phyloP scores from a whole-genome alignment of 305 asterid species.

The Solanum hybrid region DNA sequence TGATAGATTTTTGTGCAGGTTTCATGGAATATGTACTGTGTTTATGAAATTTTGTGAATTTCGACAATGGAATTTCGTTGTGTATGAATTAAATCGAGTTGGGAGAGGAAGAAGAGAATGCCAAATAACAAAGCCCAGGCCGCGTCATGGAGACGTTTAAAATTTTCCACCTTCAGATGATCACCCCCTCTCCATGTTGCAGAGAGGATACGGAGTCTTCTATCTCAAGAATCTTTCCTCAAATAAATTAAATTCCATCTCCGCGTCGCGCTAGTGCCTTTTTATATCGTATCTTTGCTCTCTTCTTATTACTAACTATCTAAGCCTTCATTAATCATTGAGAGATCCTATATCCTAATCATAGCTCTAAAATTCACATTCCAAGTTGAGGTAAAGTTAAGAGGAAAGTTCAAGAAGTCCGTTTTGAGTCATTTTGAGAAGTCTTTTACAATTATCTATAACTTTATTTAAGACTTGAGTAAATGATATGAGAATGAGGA shows the following conservation, averaged over 20 bases:
- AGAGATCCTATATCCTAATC: background rate
- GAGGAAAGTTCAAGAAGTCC: background rate
- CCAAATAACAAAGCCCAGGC: background rate
- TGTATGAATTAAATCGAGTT: background rate
- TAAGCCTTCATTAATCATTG: background rate
- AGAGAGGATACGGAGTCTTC: background rate
- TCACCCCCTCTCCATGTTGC: background rate
- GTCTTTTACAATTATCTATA: background rate
- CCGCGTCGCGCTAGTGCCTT: too few relatives aligned
- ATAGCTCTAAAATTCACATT: background rate
- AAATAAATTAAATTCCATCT: too few relatives aligned
- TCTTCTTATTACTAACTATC: background rate
- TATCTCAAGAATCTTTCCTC: too few relatives aligned
- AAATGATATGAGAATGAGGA: background rate
- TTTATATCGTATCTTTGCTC: background rate
- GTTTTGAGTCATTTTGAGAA: background rate
- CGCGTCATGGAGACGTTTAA: background rate
- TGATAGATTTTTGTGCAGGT: too few relatives aligned
- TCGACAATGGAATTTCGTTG: background rate
- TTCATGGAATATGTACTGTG: background rate
- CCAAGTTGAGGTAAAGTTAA: background rate
- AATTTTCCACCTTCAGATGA: background rate
- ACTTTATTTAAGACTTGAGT: background rate
- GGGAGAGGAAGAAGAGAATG: background rate
- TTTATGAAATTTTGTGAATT: background rate